Percentiles rank a stretch among this genome's conserved stretches.
phyloP scores from a whole-genome alignment of 1,139 yeast genomes.

The Hemisphaericaspora xylanilytica region DNA sequence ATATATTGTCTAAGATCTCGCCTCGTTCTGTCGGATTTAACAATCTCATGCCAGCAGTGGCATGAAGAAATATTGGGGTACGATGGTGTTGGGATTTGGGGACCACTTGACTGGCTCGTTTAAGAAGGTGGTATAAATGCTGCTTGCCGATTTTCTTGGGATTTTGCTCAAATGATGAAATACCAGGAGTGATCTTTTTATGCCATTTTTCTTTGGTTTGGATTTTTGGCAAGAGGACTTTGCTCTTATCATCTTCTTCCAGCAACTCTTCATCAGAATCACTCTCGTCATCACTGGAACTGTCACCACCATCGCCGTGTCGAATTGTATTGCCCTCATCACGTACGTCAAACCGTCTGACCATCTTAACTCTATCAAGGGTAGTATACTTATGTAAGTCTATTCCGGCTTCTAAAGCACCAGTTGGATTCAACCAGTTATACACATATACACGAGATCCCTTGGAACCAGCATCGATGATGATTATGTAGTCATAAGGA shows the following conservation, averaged over 20 bases:
- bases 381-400: conserved; percentile 13
- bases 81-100: conserved; percentile 67
- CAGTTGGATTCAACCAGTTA: conserved; percentile 56
- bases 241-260: conserved; percentile 1
- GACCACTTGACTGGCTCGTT: conserved; percentile 55
- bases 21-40: conserved; percentile 55
- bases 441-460: conserved; percentile 78
- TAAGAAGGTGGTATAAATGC: conserved; percentile 56
- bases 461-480: conserved; percentile 81
- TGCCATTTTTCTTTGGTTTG: conserved; percentile 52
- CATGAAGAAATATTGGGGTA: conserved; percentile 75
- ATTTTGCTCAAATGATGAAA: conserved; percentile 51
- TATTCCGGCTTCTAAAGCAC: conserved; percentile 28
- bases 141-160: conserved; percentile 57
- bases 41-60: conserved; percentile 81
- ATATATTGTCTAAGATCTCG: conserved; percentile 50
- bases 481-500: conserved; percentile 65
- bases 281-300: conserved; percentile 12
- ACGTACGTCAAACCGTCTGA: conserved; percentile 14
- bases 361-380: conserved; percentile 14
- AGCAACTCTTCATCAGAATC: conserved; percentile 15
- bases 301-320: not conserved
- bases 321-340: not conserved
- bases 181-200: conserved; percentile 65
- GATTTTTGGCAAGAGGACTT: conserved; percentile 38